Evolutionary conservation across 2,329 filamentous ascomycete species (phyloP), one percentile per base, ranked within the genome.

Genomic region (Talaromyces rugulosus): DNA sequence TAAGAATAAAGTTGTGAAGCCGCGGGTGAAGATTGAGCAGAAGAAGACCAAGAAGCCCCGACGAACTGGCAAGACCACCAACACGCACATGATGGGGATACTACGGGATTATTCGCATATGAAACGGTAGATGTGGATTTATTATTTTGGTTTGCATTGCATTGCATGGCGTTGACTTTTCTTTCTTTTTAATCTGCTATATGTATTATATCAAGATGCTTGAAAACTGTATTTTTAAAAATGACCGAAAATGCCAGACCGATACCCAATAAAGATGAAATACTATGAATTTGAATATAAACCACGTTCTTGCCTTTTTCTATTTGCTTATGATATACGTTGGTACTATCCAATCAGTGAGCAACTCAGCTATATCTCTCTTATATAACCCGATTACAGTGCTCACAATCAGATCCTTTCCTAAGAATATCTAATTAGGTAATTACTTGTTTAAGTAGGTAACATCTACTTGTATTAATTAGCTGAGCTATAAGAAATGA

Each of bases 51-150:
- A 91, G 78, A 91, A 90, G 74, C 82, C 87, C 52, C 85, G 91
- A 66, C 84, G 87, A 63, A 86, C 86, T 50, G 90, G 89, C 66
- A 95, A 93, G 82, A 87, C 89, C 61, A 96, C 91, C 30, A 96
- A 96, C 73, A 87, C 87, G 31, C 92, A 96, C 74, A 96, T 96
- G 92, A 83, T 83, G 68, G 87, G 89, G 66, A 83, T 96, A 63
- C 82, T 96, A 72, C 88, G 92, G 78, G 90, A 94, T 72, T 93
- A 86, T 66, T 83, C 81, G 11, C 80, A 82, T 62, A 68, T 79
- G 34, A 78, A 79, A 65, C 72, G 75, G 63, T 78, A 52, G 53
- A 54, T 28, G 27, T 40, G 34, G 34, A 11, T 30, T n/a, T 27
- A 18, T 23, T 44, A 27, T 59, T 40, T 56, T 9, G 33, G n/a